Base-by-base conservation (phyloP, 2,329 filamentous ascomycete genomes). In the Beauveria sp. region DNA sequence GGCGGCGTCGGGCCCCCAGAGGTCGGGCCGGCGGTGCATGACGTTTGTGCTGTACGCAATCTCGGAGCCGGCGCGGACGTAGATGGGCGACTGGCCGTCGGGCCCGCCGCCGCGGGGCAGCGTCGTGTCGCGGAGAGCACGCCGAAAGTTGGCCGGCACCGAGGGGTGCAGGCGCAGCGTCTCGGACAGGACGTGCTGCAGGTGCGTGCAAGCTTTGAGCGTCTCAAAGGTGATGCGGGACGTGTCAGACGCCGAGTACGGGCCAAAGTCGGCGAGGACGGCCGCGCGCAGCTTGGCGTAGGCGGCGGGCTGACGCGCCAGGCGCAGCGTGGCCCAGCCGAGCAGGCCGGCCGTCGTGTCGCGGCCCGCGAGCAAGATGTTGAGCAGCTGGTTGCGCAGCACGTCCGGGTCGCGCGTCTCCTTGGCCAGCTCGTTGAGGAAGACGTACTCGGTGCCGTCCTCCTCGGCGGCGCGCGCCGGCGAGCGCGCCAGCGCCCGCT, bases 91-190 rank as follows among this genome's bases (percentile, higher is more conserved):
- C 8, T 62, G 65, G 3, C 74, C 70, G 61, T 73, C 71, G 0
- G 66, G 62, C 0, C 75, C 75, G n/a, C 75, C 74, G 22, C 74
- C 75, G 1, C 58, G 46, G 0, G 75, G 75, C 0, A 77, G 66
- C 1, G 69, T 69, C 1, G 73, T 75, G 40, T 72, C 66, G 20
- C 61, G 62, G 6, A 66, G 60, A 1, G 72, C 71, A 18, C 62
- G 62, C 22, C 73, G 69, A 18, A 65, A 67, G 64, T 75, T 77
- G 8, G 70, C 52, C 1, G 74, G 73, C 1, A 75, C 69, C 2
- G 69, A 63, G 1, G 74, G 71, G 61, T 72, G 73, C 6, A 77
- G 64, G 2, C 75, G 72, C 5, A 76, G 66, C 16, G 63, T 66
- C 63, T 68, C 67, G 10, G 65, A 66, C 40, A 71, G 62, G 45